Percentiles rank a stretch among this genome's conserved stretches.
phyloP scores from a whole-genome alignment of 331 rosid species.

The Spiraea crenata region DNA sequence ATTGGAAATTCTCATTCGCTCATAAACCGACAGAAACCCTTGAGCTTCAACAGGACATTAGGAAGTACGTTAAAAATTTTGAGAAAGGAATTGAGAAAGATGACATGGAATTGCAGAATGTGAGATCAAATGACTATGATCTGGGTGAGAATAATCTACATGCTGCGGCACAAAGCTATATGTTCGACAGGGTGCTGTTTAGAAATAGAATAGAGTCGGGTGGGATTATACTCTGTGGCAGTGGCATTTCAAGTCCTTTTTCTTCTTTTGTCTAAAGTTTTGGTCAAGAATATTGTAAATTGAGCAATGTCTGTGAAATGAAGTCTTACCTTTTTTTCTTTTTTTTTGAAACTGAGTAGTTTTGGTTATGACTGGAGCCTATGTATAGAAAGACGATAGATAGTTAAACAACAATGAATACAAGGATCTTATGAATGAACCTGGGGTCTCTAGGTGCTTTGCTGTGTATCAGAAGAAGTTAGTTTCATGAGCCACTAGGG shows the following conservation, averaged over 20 bases:
- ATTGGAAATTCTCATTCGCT: constrained; percentile 57
- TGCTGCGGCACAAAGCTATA: constrained; percentile 46
- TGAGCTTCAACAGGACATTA: constrained; percentile 47
- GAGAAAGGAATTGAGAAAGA: constrained; percentile 35
- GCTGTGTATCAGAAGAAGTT: no score
- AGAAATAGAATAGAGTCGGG: constrained; percentile 63
- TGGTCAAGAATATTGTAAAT: not conserved
- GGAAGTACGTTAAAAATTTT: constrained; percentile 53
- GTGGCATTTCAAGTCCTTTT: constrained; percentile 29
- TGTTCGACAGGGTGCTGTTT: constrained; percentile 47
- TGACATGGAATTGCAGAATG: constrained; percentile 22
- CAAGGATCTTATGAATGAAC: no score
- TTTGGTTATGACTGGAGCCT: no score
- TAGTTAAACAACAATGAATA: no score
- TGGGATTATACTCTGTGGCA: constrained; percentile 51
- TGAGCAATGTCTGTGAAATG: not conserved
- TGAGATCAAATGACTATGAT: constrained; percentile 39
- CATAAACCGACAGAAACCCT: constrained; percentile 45
- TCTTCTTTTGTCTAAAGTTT: constrained; percentile 32
- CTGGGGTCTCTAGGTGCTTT: no score
- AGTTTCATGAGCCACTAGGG: no score
- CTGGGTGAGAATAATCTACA: constrained; percentile 32
- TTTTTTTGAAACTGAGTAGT: no score
- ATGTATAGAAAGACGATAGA: no score
- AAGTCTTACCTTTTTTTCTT: not conserved